Evolutionary conservation across 495 filamentous ascomycete genomes (phyloP).

Genomic region (Penicillium manginii): DNA sequence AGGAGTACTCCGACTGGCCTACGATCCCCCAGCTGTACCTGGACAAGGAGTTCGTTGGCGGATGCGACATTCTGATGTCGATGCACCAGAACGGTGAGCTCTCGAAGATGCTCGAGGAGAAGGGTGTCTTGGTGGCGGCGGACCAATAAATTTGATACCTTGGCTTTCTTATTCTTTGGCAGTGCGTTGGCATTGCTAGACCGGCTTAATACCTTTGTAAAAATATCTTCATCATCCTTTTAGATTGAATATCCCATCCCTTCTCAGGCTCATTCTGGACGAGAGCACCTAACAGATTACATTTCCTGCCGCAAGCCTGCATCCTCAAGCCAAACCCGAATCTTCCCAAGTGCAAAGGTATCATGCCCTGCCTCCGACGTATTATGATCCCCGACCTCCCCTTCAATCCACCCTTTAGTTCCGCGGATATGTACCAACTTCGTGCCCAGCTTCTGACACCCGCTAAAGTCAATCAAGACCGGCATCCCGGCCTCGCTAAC

Average conservation of each 20-base stretch:
- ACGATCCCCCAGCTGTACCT: conserved; percentile 97
- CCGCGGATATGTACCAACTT: no score
- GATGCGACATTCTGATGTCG: conserved; percentile 93
- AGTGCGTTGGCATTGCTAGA: conserved; percentile 5
- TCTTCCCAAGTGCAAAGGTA: no score
- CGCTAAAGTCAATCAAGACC: no score
- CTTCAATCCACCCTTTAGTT: no score
- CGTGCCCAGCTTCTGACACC: no score
- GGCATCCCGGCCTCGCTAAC: no score
- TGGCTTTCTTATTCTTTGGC: not conserved
- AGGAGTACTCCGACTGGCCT: conserved; percentile 98
- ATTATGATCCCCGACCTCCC: no score
- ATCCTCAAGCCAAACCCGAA: no score
- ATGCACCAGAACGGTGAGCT: conserved; percentile 98
- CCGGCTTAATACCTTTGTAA: conserved; percentile 20
- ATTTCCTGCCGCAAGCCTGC: no score
- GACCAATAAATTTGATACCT: conserved; percentile 38
- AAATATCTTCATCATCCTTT: conserved; percentile 11
- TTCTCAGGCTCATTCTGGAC: not conserved
- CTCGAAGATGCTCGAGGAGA: conserved; percentile 87
- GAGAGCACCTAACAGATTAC: no score
- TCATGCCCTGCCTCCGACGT: no score
- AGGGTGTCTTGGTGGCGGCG: conserved; percentile 72
- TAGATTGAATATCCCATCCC: conserved; percentile 20
- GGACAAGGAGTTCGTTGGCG: conserved; percentile 92